A percentile compares a stretch with the other conserved stretches of the same genome.
Conservation (phyloP, 306 rosid genomes). For the Fagus sylvatica region DNA sequence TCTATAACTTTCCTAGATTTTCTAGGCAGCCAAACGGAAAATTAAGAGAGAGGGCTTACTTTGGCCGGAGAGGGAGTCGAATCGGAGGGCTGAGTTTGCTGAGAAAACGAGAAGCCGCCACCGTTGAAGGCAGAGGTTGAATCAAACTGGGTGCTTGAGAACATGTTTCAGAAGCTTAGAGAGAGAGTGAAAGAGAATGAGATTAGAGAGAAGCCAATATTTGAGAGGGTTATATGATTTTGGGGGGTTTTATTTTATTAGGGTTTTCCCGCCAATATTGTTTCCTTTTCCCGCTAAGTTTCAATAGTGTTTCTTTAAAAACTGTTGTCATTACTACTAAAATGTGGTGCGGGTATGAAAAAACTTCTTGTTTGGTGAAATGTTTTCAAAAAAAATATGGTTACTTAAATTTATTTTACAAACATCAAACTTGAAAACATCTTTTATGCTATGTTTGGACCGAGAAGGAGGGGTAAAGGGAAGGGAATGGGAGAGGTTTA, state of each 20-base stretch:
- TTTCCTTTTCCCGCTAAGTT: slow-evolving; percentile 42
- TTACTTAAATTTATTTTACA: too few species aligned
- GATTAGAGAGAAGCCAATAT: neutral
- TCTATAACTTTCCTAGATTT: neutral
- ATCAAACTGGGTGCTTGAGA: slow-evolving; percentile 74
- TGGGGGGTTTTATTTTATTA: neutral
- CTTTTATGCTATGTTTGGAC: too few species aligned
- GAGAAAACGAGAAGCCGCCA: slow-evolving; percentile 66
- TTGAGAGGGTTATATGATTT: neutral
- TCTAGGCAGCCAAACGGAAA: slow-evolving; percentile 11
- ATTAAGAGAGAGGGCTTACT: slow-evolving; percentile 37
- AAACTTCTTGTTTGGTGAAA: too few species aligned
- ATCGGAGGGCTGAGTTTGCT: slow-evolving; percentile 50
- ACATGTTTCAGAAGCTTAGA: slow-evolving; percentile 55
- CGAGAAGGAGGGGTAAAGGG: too few species aligned
- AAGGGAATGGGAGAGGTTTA: too few species aligned
- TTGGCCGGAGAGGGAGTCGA: slow-evolving; percentile 52
- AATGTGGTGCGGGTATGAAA: too few species aligned
- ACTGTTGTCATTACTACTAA: too few species aligned
- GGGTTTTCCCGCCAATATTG: slow-evolving; percentile 51
- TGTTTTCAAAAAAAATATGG: too few species aligned
- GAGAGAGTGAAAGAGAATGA: slow-evolving; percentile 5
- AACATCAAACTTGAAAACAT: too few species aligned
- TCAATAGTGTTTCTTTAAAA: too few species aligned
- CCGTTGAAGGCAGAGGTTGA: slow-evolving; percentile 51